These are phyloP conservation scores for Amanita thiersii DNA, from an alignment of 768 basidiomycete genomes.

Conservation along the genomic window DNA sequence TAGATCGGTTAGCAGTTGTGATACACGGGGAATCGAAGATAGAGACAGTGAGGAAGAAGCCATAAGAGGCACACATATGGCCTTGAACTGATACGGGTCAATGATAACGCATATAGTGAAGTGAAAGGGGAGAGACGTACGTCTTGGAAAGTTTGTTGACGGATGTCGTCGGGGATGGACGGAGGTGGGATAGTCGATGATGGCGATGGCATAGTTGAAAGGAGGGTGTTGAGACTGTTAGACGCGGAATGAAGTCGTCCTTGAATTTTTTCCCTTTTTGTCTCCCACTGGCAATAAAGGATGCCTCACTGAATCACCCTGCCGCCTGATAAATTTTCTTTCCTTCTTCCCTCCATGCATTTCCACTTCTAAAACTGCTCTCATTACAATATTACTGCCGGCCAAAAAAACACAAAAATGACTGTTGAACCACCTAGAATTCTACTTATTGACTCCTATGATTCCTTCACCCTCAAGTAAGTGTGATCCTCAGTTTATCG, in stretches of 20 bases:
- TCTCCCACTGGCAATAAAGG: no score
- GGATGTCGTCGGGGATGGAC: constrained; percentile 7
- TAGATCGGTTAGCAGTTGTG: constrained; percentile 48
- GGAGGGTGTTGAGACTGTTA: no score
- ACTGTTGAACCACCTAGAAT: constrained; percentile 38
- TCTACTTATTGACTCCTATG: constrained; percentile 75
- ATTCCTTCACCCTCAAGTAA: constrained; percentile 85
- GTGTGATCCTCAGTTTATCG: constrained; percentile 17
- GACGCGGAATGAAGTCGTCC: no score
- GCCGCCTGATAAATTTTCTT: not conserved
- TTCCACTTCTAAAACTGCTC: not conserved
- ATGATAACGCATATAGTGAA: not conserved
- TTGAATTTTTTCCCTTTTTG: no score
- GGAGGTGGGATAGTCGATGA: not conserved
- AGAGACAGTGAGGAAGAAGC: constrained; percentile 59
- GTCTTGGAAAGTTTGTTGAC: constrained; percentile 16
- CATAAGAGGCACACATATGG: constrained; percentile 75
- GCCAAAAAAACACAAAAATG: constrained; percentile 17
- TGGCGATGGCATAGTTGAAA: no score
- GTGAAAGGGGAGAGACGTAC: constrained; percentile 9
- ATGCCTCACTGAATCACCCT: no score
- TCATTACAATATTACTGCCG: not conserved
- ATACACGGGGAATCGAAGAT: constrained; percentile 35
- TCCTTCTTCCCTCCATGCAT: not conserved
- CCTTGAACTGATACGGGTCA: constrained; percentile 41